Base-by-base conservation (phyloP, 176 grass and related monocot species). In the Musa troglodytarum region DNA sequence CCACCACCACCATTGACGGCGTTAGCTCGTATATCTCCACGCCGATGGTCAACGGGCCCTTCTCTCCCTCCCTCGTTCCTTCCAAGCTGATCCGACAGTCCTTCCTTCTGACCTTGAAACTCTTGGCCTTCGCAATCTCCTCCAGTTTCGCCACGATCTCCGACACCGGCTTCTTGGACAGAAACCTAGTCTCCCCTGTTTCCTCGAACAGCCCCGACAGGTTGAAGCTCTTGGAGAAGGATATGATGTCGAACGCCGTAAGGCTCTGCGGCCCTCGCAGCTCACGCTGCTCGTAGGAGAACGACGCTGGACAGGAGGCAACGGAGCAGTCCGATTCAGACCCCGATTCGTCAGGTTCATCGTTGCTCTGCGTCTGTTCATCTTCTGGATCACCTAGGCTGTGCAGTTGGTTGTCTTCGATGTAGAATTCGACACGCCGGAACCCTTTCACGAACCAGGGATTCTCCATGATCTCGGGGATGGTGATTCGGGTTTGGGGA, bases 191-290 rank as follows among this genome's bases (percentile, higher is more conserved):
- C 77, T 85, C 82, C 65, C 95, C 88, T 51, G 78, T 82, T 71
- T 99, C 95, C 81, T 94, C 95, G 53, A 99, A 99, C 69, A 99
- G 63, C 58, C 95, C 95, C 0, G 95, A 94, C n/a, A 99, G 79
- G 79, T 99, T 75, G 56, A 99, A 99, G 24, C 88, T 88, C 49
- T 62, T 84, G 0, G 95, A 99, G 82, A 99, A 99, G 0, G 90
- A 99, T 82, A 99, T 99, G 84, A 94, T 99, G 77, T 99, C 95
- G 16, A 99, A 99, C 0, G 95, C 95, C 11, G 93, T 99, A 3
- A 99, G 86, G 67, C 95, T 99, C 12, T 89, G 86, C 0, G 90
- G 95, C 65, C 71, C 57, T 72, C 28, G 81, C 50, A 2, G 22
- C 12, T 85, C 76, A 13, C 76, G 87, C 28, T 72, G 73, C 72